These are phyloP conservation scores for Cordyceps militaris DNA, from an alignment of 2,329 filamentous ascomycete species.

Conservation along the genomic window DNA sequence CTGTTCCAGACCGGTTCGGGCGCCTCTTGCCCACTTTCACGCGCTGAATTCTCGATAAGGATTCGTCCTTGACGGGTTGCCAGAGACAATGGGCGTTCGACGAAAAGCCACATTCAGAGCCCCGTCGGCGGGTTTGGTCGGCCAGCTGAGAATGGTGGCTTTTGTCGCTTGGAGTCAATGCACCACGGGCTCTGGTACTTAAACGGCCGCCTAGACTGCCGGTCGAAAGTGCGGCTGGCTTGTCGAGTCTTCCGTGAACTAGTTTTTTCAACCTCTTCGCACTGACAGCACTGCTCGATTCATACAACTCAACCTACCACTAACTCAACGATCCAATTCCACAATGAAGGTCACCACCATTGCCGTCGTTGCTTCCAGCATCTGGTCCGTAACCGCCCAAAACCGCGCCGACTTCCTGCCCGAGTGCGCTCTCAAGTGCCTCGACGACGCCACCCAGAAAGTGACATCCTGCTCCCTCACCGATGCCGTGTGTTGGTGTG, in stretches of 20 bases:
- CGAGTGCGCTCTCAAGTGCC: constrained; percentile 24
- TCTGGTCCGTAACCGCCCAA: constrained; percentile 18
- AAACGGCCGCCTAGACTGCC: neutral
- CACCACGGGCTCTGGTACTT: neutral
- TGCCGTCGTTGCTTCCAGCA: constrained; percentile 16
- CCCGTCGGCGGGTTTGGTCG: neutral
- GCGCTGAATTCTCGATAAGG: neutral
- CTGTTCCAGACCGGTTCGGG: too few species aligned
- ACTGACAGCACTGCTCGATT: neutral
- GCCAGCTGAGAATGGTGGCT: neutral
- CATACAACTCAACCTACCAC: neutral
- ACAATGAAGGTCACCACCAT: constrained; percentile 19
- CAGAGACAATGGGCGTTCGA: neutral
- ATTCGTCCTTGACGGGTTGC: neutral
- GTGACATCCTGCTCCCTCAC: constrained; percentile 20
- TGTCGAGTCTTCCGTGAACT: neutral
- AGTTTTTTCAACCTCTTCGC: neutral
- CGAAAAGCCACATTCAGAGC: neutral
- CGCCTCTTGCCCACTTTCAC: neutral
- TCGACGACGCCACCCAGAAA: constrained; percentile 19
- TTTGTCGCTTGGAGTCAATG: neutral
- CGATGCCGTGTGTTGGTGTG: constrained; percentile 23
- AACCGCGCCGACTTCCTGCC: constrained; percentile 21
- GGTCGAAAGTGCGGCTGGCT: neutral
- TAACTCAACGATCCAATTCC: neutral